Evolutionary conservation across 495 filamentous ascomycete genomes (phyloP).

Genomic region (Gamarada debralockiae): DNA sequence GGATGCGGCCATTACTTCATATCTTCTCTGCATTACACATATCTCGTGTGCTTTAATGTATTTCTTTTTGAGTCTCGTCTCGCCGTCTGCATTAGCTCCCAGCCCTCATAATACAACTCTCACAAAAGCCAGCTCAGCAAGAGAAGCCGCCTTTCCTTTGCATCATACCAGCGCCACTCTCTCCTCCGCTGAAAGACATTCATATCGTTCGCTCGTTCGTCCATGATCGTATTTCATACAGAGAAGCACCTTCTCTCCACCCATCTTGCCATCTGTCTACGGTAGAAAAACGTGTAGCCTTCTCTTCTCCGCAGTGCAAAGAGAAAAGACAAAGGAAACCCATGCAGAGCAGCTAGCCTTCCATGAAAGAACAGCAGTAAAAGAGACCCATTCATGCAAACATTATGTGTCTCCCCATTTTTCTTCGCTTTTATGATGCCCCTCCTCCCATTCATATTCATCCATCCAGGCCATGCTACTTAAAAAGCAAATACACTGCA

Average conservation of each 20-base stretch:
- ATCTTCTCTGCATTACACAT: background rate
- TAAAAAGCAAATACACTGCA: background rate
- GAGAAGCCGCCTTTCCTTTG: background rate
- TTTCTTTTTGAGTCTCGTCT: background rate
- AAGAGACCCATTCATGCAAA: background rate
- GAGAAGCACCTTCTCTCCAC: background rate
- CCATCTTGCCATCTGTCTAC: background rate
- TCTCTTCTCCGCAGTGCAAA: background rate
- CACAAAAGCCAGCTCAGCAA: constrained; percentile 1
- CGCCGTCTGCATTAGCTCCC: background rate
- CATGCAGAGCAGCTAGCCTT: no score
- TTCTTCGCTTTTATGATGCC: background rate
- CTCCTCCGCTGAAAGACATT: background rate
- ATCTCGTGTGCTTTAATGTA: background rate
- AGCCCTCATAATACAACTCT: background rate
- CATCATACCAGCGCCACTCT: background rate
- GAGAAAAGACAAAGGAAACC: background rate
- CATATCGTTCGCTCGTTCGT: background rate
- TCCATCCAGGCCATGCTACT: background rate
- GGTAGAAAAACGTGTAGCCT: background rate
- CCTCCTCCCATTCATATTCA: background rate
- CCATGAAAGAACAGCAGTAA: background rate
- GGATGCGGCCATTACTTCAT: background rate
- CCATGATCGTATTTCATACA: background rate
- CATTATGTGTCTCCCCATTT: background rate